These are phyloP conservation scores for Thermothielavioides terrestris DNA, from an alignment of 495 filamentous ascomycete genomes.

Conservation along the genomic window DNA sequence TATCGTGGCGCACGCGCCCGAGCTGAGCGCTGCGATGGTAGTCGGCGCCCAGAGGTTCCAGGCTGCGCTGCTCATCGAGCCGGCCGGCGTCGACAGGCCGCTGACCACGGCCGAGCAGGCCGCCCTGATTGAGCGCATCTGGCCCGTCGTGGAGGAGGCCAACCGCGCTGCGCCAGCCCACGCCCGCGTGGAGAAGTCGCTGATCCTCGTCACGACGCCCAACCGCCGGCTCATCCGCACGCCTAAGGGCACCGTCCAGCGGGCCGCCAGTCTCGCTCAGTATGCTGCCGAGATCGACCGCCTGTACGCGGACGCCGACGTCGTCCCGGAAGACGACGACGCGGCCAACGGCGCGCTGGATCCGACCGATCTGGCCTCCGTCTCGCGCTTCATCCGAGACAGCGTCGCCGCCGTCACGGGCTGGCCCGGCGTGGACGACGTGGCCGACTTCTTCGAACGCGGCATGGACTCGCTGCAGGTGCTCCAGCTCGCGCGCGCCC, in stretches of 20 bases:
- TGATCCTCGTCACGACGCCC: background rate
- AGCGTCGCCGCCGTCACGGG: too few species aligned
- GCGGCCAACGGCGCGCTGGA: too few species aligned
- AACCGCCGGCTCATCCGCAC: conserved; percentile 1
- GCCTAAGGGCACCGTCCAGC: background rate
- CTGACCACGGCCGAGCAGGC: background rate
- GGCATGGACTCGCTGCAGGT: conserved; percentile 51
- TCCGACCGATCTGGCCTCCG: too few species aligned
- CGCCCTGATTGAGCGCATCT: conserved; percentile 15
- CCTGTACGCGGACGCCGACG: too few species aligned
- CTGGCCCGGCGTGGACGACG: background rate
- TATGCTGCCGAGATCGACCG: conserved; percentile 1
- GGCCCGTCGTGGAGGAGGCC: conserved; percentile 16
- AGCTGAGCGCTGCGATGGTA: conserved; percentile 37
- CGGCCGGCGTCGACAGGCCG: background rate
- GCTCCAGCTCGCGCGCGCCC: too few species aligned
- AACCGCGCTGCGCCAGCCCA: conserved; percentile 8
- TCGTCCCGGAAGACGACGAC: too few species aligned
- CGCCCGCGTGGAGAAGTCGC: background rate
- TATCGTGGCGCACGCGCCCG: too few species aligned
- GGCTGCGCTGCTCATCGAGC: conserved; percentile 41
- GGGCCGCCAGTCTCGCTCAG: background rate
- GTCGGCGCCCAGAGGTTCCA: conserved; percentile 40
- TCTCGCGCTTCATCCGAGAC: too few species aligned
- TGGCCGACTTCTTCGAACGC: conserved; percentile 43